phyloP scores from a whole-genome alignment of 257 asterid genomes.

The Perilla frutescens region DNA sequence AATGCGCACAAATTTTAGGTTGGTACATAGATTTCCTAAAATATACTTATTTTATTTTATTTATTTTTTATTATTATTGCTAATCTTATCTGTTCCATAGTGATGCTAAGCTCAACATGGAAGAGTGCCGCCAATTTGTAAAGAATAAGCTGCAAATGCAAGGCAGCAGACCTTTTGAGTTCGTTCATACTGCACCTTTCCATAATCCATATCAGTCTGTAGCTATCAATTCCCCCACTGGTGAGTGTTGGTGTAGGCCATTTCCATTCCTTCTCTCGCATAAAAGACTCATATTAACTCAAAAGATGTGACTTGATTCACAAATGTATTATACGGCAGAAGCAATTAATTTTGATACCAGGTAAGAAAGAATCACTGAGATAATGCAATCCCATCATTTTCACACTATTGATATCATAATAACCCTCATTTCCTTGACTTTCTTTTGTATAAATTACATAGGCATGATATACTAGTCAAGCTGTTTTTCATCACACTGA shows the following conservation, averaged over 20 bases:
- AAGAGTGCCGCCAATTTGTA: constrained; percentile 67
- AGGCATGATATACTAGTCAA: background rate
- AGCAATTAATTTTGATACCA: constrained; percentile 13
- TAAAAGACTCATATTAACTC: background rate
- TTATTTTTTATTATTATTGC: background rate
- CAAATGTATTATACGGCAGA: background rate
- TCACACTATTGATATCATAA: background rate
- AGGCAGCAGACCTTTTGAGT: constrained; percentile 75
- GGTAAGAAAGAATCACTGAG: background rate
- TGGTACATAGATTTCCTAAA: constrained; percentile 25
- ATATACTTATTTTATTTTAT: constrained; percentile 4
- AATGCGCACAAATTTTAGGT: constrained; percentile 64
- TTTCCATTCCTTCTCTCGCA: background rate
- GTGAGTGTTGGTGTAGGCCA: constrained; percentile 48
- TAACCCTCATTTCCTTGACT: background rate
- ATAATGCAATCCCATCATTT: background rate
- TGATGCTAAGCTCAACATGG: constrained; percentile 54
- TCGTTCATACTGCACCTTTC: constrained; percentile 73
- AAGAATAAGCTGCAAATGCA: constrained; percentile 62
- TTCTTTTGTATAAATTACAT: background rate
- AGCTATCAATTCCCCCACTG: constrained; percentile 46
- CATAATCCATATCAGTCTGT: constrained; percentile 55
- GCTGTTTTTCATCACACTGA: background rate
- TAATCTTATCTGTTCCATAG: constrained; percentile 48
- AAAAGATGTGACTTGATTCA: constrained; percentile 1